These are phyloP conservation scores for Mycena latifolia DNA, from an alignment of 768 basidiomycete genomes.

Conservation along the genomic window DNA sequence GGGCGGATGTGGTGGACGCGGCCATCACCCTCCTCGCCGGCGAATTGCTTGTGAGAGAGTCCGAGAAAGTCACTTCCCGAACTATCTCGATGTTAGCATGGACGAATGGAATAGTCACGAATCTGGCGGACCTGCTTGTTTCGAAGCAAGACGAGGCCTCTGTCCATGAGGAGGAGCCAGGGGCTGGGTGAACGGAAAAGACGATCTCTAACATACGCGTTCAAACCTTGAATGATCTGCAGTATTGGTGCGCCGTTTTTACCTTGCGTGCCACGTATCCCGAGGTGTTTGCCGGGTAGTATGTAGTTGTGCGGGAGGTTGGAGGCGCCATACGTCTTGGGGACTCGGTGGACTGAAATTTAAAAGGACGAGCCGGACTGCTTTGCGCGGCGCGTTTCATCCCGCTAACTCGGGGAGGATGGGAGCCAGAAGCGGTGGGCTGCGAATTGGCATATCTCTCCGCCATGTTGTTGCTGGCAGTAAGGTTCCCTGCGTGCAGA, in stretches of 20 bases:
- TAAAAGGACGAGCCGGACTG: background rate
- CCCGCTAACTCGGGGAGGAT: conserved; percentile 3
- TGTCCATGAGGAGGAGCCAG: conserved; percentile 10
- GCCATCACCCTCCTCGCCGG: conserved; percentile 6
- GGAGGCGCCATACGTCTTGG: background rate
- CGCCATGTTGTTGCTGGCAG: no score
- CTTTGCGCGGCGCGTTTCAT: conserved; percentile 14
- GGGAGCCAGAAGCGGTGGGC: background rate
- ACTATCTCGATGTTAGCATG: conserved; percentile 14
- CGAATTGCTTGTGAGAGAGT: background rate
- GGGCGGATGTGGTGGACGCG: conserved; percentile 5
- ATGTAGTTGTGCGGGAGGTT: background rate
- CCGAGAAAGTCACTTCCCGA: background rate
- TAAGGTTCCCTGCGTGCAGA: no score
- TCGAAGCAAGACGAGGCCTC: background rate
- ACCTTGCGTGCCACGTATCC: conserved; percentile 16
- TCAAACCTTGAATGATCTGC: no score
- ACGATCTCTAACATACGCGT: background rate
- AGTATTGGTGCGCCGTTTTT: background rate
- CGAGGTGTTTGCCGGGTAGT: background rate
- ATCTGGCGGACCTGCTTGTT: conserved; percentile 3
- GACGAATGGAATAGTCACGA: background rate
- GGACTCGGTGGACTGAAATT: background rate
- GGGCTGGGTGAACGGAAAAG: conserved; percentile 13
- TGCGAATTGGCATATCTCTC: no score